These are phyloP conservation scores for Solanum hybrid DNA, from an alignment of 305 asterid genomes.

Conservation along the genomic window DNA sequence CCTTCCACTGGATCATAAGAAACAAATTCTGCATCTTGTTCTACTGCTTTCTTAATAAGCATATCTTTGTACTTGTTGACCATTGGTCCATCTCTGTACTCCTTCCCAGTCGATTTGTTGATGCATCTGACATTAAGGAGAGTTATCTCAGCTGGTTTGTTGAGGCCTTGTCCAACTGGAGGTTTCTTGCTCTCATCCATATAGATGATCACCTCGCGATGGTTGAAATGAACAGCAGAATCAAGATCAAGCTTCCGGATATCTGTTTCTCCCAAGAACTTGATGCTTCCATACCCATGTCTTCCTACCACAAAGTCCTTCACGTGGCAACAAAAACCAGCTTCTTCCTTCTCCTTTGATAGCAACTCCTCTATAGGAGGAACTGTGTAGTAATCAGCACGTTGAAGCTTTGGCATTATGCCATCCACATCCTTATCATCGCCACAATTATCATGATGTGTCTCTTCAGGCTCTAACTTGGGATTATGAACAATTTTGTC, in stretches of 20 bases:
- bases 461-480: background rate
- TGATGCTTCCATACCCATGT: constrained; percentile 63
- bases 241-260: constrained; percentile 66
- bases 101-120: constrained; percentile 48
- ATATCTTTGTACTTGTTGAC: background rate
- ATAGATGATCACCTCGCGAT: constrained; percentile 58
- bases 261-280: constrained; percentile 73
- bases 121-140: constrained; percentile 63
- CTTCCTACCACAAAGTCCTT: constrained; percentile 76
- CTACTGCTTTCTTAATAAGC: background rate
- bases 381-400: constrained; percentile 2
- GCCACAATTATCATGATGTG: background rate
- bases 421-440: constrained; percentile 3
- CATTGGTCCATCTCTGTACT: constrained; percentile 50
- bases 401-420: constrained; percentile 54
- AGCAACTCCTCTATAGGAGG: constrained; percentile 41
- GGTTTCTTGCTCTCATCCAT: constrained; percentile 74
- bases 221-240: constrained; percentile 51
- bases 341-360: constrained; percentile 63
- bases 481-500: background rate
- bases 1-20: constrained; percentile 25
- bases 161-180: constrained; percentile 76
- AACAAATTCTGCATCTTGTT: background rate
- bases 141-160: constrained; percentile 74
- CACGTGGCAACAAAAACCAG: constrained; percentile 61